Conservation (phyloP, 177 flowering plant genomes). For the Telopea speciosissima region DNA sequence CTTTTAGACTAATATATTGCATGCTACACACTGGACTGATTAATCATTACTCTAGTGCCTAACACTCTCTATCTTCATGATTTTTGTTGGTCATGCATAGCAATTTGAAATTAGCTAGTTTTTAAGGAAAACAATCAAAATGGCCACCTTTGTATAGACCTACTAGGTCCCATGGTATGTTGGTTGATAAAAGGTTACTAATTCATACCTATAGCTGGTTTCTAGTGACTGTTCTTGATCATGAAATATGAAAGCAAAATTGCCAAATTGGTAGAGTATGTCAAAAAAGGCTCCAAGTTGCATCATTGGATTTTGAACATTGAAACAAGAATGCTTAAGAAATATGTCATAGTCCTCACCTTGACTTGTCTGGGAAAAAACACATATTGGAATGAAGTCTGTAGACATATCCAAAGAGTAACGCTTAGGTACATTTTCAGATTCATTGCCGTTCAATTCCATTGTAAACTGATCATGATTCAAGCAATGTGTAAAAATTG, state of each 20-base stretch:
- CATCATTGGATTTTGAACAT: not conserved
- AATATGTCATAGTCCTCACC: constrained; percentile 25
- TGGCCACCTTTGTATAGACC: too few species aligned
- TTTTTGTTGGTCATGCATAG: too few species aligned
- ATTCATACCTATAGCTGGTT: too few species aligned
- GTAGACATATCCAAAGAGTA: constrained; percentile 51
- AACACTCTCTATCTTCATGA: too few species aligned
- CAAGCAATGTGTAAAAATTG: constrained; percentile 7
- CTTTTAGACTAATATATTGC: too few species aligned
- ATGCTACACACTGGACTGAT: too few species aligned
- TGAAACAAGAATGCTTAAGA: not conserved
- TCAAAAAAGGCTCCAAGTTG: too few species aligned
- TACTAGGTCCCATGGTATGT: too few species aligned
- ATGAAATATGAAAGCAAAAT: not conserved
- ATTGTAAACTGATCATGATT: constrained; percentile 44
- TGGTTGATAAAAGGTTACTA: too few species aligned
- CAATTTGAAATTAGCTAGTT: too few species aligned
- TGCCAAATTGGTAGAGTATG: not conserved
- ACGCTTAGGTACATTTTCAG: constrained; percentile 35
- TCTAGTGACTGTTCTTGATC: not conserved
- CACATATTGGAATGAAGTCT: constrained; percentile 52
- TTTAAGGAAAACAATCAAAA: too few species aligned
- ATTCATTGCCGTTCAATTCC: constrained; percentile 43
- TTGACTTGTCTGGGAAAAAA: constrained; percentile 49
- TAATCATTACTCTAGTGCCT: too few species aligned